Percentiles rank a stretch among this genome's conserved stretches.
Conservation (phyloP, 768 basidiomycete species). For the Strobilomyces dryophilus region DNA sequence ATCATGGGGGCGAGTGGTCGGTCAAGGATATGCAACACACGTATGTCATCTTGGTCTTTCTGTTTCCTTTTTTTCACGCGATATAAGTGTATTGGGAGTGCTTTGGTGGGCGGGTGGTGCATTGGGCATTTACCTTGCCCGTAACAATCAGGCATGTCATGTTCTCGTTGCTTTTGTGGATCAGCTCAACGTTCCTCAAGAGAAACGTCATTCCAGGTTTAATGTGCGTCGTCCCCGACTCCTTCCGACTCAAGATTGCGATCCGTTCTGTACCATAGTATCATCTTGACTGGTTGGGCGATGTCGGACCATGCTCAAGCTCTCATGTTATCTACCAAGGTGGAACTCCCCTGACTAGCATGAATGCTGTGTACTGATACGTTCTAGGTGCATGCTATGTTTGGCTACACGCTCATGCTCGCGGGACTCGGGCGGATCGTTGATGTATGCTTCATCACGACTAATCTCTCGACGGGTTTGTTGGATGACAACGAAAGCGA, state of each 20-base stretch:
- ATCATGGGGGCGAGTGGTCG: conserved; percentile 76
- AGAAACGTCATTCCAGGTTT: conserved; percentile 77
- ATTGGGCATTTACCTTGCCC: conserved; percentile 47
- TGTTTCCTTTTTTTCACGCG: conserved; percentile 1
- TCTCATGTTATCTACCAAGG: conserved; percentile 79
- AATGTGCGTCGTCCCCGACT: conserved; percentile 49
- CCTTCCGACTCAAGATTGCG: background rate
- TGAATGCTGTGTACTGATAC: background rate
- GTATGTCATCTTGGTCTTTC: conserved; percentile 39
- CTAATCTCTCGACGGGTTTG: conserved; percentile 27
- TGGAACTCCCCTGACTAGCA: conserved; percentile 20
- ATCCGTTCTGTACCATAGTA: conserved; percentile 36
- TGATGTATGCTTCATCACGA: conserved; percentile 77
- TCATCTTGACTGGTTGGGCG: conserved; percentile 90
- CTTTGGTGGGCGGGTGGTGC: too few relatives aligned
- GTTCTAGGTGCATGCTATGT: conserved; percentile 70
- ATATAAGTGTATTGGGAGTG: background rate
- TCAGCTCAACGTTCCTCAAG: conserved; percentile 28
- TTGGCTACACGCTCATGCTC: conserved; percentile 82
- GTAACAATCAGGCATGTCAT: conserved; percentile 63
- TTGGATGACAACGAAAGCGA: conserved; percentile 59
- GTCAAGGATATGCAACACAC: conserved; percentile 96
- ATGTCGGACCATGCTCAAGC: conserved; percentile 90
- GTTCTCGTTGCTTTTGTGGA: background rate
- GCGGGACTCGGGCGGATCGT: conserved; percentile 78